Evolutionary conservation across 176 grass and related monocot species (phyloP).

Genomic region (Puya raimondii): DNA sequence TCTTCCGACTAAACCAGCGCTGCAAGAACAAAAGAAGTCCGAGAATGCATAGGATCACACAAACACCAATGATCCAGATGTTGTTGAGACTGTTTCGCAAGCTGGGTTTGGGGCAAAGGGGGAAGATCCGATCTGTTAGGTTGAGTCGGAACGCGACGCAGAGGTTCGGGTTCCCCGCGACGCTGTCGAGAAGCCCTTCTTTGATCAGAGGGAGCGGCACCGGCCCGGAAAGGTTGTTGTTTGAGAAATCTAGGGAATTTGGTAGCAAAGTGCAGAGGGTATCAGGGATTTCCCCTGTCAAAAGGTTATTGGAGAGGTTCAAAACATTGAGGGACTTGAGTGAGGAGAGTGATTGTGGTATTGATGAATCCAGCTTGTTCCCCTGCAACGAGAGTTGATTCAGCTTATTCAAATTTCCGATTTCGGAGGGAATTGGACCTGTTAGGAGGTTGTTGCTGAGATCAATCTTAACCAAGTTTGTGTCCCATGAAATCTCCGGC

Average conservation of each 20-base stretch:
- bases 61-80: slow-evolving; percentile 48
- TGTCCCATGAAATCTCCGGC: slow-evolving; percentile 30
- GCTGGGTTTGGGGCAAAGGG: slow-evolving; percentile 45
- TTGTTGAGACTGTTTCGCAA: slow-evolving; percentile 36
- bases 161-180: slow-evolving; percentile 64
- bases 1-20: slow-evolving; percentile 33
- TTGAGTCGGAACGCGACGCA: slow-evolving; percentile 72
- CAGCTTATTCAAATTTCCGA: slow-evolving; percentile 33
- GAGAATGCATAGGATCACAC: slow-evolving; percentile 27
- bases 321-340: slow-evolving; percentile 69
- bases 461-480: slow-evolving; percentile 66
- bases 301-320: slow-evolving; percentile 70
- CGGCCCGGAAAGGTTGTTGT: slow-evolving; percentile 69
- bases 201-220: slow-evolving; percentile 69
- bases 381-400: slow-evolving; percentile 88
- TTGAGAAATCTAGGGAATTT: slow-evolving; percentile 81
- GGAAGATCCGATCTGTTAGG: slow-evolving; percentile 37
- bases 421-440: slow-evolving; percentile 44
- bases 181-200: slow-evolving; percentile 69
- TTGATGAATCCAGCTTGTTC: slow-evolving; percentile 50
- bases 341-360: slow-evolving; percentile 52
- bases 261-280: slow-evolving; percentile 68
- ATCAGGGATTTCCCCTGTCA: slow-evolving; percentile 65
- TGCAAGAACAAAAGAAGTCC: slow-evolving; percentile 31
- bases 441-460: slow-evolving; percentile 61